Evolutionary conservation across 2,329 filamentous ascomycete species (phyloP), one percentile per base, ranked within the genome.

Genomic region (Orbilia oligospora): DNA sequence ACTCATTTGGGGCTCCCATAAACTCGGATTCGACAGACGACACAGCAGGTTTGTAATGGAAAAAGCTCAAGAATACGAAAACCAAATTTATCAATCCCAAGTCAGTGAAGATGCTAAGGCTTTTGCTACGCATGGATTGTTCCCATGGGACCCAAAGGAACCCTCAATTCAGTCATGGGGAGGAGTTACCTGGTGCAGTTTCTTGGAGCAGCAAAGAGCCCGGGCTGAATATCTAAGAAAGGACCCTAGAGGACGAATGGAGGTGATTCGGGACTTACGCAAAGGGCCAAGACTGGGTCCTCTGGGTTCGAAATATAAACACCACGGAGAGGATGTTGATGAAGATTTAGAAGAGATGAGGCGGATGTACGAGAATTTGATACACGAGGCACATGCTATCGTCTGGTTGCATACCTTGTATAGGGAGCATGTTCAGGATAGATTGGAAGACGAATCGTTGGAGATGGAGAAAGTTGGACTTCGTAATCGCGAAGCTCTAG

Each of bases 341-440:
- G 36, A 41, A 6, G 20, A 71, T 12, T 51, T 78, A 14, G 68
- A 78, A 33, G 46, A 68, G 10, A 78, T 69, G 61, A 46, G 67
- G 36, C 20, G 46, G 18, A 36, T 24, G 18, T 71, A 72, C 20
- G 75, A 78, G 36, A 78, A 67, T 22, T 33, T 71, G 44, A 33
- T 56, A 5, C 61, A 78, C 33, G 67, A 78, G 22, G 75, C 68
- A 20, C 22, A 63, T 14, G 75, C 27, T 49, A 44, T 78, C 6
- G 20, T 71, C 20, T 72, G 75, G 75, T 22, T 78, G 30, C 46
- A 68, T 33, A 78, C 68, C 8, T 3, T 53, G 6, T 72, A 78
- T 20, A 36, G 68, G 16, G 75, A 78, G 20, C 48, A 38, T 1
- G 36, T 72, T n/a, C 75, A 78, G 36, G 68, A 78, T 6, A 71